These are phyloP conservation scores for Ascocoryne sarcoides DNA, from an alignment of 2,329 filamentous ascomycete genomes.

Conservation along the genomic window DNA sequence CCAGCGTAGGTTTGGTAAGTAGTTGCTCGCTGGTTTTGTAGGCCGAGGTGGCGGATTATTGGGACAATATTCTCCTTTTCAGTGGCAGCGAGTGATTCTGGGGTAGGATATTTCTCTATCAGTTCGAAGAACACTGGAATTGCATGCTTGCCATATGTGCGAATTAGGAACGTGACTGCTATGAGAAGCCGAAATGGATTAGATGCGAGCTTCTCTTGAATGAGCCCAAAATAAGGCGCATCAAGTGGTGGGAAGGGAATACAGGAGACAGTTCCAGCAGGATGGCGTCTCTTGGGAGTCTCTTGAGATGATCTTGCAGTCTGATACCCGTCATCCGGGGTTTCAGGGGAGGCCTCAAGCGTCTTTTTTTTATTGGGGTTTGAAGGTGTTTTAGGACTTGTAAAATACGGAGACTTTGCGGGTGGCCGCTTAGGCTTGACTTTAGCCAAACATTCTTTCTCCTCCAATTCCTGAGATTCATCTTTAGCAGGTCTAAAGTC, in stretches of 20 bases:
- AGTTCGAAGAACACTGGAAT: constrained; percentile 68
- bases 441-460: neutral
- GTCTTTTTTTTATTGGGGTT: constrained; percentile 2
- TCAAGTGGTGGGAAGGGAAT: constrained; percentile 61
- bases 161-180: constrained; percentile 77
- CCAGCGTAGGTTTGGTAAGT: constrained; percentile 64
- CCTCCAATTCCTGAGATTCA: too few species aligned
- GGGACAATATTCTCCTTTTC: constrained; percentile 45
- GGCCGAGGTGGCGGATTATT: constrained; percentile 62
- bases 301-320: neutral
- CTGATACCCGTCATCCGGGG: constrained; percentile 2
- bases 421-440: constrained; percentile 18
- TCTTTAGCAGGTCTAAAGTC: too few species aligned
- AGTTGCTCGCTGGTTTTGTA: constrained; percentile 57
- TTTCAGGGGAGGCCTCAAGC: constrained; percentile 1
- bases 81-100: constrained; percentile 51
- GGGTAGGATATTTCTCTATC: constrained; percentile 59
- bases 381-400: constrained; percentile 5
- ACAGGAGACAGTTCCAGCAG: constrained; percentile 35
- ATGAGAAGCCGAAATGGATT: constrained; percentile 75
- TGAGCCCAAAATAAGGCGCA: constrained; percentile 59
- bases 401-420: constrained; percentile 27
- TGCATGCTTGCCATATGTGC: constrained; percentile 64
- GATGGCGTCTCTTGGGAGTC: constrained; percentile 14
- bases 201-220: constrained; percentile 70